These are phyloP conservation scores for Oligophagozyma castellii DNA, from an alignment of 1,139 yeast genomes.

Conservation along the genomic window DNA sequence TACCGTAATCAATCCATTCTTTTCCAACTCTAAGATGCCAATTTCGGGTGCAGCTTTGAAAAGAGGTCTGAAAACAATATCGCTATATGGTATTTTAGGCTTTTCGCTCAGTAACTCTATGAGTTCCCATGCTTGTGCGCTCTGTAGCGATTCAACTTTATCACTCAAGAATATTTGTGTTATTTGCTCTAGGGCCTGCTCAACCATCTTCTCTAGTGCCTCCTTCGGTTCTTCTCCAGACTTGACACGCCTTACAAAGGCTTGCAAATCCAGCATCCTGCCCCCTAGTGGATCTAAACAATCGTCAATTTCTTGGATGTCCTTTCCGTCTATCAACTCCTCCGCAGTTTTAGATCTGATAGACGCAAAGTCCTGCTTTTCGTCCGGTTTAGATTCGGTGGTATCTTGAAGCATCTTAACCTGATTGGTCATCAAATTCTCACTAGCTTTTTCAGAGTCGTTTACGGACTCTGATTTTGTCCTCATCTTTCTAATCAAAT, in stretches of 20 bases:
- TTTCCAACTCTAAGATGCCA: conserved; percentile 60
- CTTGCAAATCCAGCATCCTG: conserved; percentile 84
- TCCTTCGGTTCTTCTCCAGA: conserved; percentile 73
- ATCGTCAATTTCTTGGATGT: conserved; percentile 31
- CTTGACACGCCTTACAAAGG: conserved; percentile 73
- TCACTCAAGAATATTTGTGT: conserved; percentile 62
- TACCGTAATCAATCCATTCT: conserved; percentile 59
- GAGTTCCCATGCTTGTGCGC: conserved; percentile 82
- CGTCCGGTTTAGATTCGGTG: conserved; percentile 8
- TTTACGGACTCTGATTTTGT: too few relatives aligned
- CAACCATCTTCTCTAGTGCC: conserved; percentile 69
- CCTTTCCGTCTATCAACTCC: conserved; percentile 8
- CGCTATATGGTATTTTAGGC: conserved; percentile 35
- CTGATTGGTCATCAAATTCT: too few relatives aligned
- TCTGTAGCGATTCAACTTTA: conserved; percentile 40
- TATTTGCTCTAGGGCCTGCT: conserved; percentile 77
- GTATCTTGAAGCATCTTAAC: conserved; percentile 5
- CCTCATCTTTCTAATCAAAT: conserved; percentile 11
- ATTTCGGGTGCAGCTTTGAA: conserved; percentile 46
- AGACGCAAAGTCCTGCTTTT: conserved; percentile 7
- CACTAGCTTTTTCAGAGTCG: conserved; percentile 8
- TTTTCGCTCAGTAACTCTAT: conserved; percentile 47
- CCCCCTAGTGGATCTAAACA: conserved; percentile 79
- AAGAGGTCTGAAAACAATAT: conserved; percentile 44
- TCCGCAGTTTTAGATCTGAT: not conserved